A percentile compares a stretch with the other conserved stretches of the same genome.
These are phyloP conservation scores for Kandelia obovata DNA, from an alignment of 345 rosid species.

Conservation along the genomic window DNA sequence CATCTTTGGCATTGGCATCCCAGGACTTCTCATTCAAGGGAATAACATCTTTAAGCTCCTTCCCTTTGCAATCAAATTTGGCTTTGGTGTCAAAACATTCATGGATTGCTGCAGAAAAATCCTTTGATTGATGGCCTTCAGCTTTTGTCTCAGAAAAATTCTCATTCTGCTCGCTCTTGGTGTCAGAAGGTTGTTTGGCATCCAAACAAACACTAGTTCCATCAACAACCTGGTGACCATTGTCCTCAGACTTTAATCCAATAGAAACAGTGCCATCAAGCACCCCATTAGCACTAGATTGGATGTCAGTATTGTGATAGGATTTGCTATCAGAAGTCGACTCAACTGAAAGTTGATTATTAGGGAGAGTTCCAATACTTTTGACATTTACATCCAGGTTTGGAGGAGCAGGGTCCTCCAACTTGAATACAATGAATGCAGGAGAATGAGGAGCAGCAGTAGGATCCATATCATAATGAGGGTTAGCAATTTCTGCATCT, in stretches of 20 bases:
- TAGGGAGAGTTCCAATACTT: background rate
- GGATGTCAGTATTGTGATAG: background rate
- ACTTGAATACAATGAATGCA: background rate
- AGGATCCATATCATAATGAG: background rate
- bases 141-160: background rate
- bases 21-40: background rate
- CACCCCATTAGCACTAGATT: background rate
- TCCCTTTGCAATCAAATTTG: background rate
- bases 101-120: too few relatives aligned
- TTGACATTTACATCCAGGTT: slow-evolving; percentile 1
- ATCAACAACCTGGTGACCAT: slow-evolving; percentile 11
- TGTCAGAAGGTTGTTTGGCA: slow-evolving; percentile 3
- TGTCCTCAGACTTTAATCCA: slow-evolving; percentile 9
- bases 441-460: background rate
- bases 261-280: background rate
- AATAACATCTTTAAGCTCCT: background rate
- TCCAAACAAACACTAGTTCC: slow-evolving; percentile 11
- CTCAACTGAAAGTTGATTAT: background rate
- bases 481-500: background rate
- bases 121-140: background rate
- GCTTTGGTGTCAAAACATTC: background rate
- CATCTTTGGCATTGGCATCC: background rate
- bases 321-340: background rate
- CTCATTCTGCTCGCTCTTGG: background rate
- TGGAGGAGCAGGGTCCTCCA: background rate